Base-by-base conservation (phyloP, 2,329 filamentous ascomycete species). In the Aspergillus proliferans region DNA sequence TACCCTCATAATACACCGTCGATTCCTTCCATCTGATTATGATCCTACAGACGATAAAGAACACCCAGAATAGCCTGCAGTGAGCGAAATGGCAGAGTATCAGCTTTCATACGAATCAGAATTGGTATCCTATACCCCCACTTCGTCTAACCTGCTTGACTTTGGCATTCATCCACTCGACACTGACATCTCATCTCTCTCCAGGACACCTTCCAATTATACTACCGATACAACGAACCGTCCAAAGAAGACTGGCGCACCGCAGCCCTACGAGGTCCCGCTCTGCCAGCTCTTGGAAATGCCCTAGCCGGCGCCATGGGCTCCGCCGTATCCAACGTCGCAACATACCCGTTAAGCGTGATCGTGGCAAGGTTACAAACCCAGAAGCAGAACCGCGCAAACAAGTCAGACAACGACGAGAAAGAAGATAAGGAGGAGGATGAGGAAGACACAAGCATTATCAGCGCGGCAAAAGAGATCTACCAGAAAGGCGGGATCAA, bases 291-390 rank as follows among this genome's bases (percentile, higher is more conserved):
- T 30, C 74, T 95, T 7, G 86, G 88, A 41, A 89, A 95, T 73
- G 90, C 88, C 47, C 69, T 88, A 28, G 89, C 89, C 3, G 90
- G 90, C 46, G 86, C 88, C 4, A 74, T 84, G 0, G 89, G 88
- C 33, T 86, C 88, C 0, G 86, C 87, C 14, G 78, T 92, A 51
- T 87, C 89, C 9, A 92, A 91, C 58, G 77, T 89, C 43, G 71
- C 83, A 47, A 83, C 88, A 5, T 94, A 95, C 64, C 91, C 90
- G 1, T 79, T 95, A 49, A 86, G 88, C 60, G 79, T 94, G 40
- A 82, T 93, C 53, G 85, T 89, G 48, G 90, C 89, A 22, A 82
- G 89, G 24, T 78, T 95, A 43, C 89, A 94, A 69, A 86, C 88
- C 3, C 88, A 93, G 47, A 56, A 54, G 18, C 58, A 55, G 39